Evolutionary conservation across 108 stramenopile species (phyloP).

Genomic region (Mayamaea pseudoterrestris): DNA sequence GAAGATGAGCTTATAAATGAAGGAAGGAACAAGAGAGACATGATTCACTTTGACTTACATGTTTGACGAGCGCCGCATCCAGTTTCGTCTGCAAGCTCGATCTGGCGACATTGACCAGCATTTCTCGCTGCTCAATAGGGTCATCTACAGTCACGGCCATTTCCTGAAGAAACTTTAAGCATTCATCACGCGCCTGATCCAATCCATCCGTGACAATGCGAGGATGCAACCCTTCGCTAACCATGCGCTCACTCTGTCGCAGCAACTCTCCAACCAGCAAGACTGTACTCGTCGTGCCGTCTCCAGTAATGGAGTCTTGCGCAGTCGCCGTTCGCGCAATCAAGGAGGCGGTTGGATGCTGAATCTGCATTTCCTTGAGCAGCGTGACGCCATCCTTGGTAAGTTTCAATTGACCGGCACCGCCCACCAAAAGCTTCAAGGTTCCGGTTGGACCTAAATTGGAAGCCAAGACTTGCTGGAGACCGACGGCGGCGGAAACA

Average conservation of each 20-base stretch:
- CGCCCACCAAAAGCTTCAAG: slow-evolving; percentile 98
- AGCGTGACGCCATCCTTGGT: slow-evolving; percentile 98
- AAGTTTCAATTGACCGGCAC: slow-evolving; percentile 97
- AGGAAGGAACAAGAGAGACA: neutral
- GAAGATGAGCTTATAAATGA: neutral
- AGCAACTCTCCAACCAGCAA: slow-evolving; percentile 94
- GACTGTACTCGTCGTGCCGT: slow-evolving; percentile 96
- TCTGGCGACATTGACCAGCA: slow-evolving; percentile 72
- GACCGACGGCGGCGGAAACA: slow-evolving; percentile 88
- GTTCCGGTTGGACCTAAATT: slow-evolving; percentile 97
- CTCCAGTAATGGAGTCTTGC: slow-evolving; percentile 90
- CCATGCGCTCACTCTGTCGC: slow-evolving; percentile 89
- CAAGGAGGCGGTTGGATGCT: slow-evolving; percentile 97
- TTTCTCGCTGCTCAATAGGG: slow-evolving; percentile 71
- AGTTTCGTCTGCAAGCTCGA: slow-evolving; percentile 94
- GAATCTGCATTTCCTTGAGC: slow-evolving; percentile 99
- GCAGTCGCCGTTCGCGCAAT: slow-evolving; percentile 98
- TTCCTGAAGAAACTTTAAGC: slow-evolving; percentile 71
- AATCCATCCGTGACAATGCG: slow-evolving; percentile 94
- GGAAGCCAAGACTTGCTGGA: slow-evolving; percentile 83
- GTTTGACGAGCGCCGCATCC: slow-evolving; percentile 67
- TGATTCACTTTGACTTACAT: slow-evolving; percentile 15
- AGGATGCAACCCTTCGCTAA: slow-evolving; percentile 93
- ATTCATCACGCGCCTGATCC: slow-evolving; percentile 85
- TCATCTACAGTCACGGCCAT: slow-evolving; percentile 42